A percentile compares a stretch with the other conserved stretches of the same genome.
Conservation (phyloP, 2,329 filamentous ascomycete genomes). For the Apiospora arundinis region DNA sequence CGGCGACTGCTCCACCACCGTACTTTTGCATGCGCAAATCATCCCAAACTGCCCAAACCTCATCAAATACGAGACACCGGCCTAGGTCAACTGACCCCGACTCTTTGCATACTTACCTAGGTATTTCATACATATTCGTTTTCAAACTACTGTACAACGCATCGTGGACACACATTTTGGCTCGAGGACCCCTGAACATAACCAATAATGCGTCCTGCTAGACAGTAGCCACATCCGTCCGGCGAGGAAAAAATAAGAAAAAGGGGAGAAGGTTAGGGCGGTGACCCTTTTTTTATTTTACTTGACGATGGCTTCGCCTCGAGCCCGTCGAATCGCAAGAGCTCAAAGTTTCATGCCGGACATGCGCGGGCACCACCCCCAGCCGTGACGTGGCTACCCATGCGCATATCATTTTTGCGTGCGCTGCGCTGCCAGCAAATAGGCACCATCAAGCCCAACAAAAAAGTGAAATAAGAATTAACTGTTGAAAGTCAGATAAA, state of each 20-base stretch:
- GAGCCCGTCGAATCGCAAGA: slow-evolving; percentile 1
- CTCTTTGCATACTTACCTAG: background rate
- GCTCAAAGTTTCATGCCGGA: slow-evolving; percentile 9
- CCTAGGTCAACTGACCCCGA: background rate
- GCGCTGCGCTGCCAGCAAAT: background rate
- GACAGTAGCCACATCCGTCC: background rate
- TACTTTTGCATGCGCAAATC: slow-evolving; percentile 19
- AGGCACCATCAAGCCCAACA: background rate
- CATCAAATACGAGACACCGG: slow-evolving; percentile 13
- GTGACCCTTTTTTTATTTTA: background rate
- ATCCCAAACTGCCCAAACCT: background rate
- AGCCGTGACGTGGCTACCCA: slow-evolving; percentile 13
- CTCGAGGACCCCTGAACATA: background rate
- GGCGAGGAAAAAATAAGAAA: background rate
- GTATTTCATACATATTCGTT: background rate
- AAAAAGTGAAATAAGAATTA: background rate
- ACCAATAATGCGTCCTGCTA: background rate
- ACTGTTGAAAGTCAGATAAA: background rate
- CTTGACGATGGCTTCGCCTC: slow-evolving; percentile 14
- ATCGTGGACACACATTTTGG: background rate
- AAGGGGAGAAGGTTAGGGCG: background rate
- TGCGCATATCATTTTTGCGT: slow-evolving; percentile 12
- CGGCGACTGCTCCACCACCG: background rate
- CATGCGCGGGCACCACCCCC: slow-evolving; percentile 11
- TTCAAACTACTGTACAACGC: too few species aligned